phyloP scores from a whole-genome alignment of 1,284 basidiomycete species.

The Ganoderma lucidum region DNA sequence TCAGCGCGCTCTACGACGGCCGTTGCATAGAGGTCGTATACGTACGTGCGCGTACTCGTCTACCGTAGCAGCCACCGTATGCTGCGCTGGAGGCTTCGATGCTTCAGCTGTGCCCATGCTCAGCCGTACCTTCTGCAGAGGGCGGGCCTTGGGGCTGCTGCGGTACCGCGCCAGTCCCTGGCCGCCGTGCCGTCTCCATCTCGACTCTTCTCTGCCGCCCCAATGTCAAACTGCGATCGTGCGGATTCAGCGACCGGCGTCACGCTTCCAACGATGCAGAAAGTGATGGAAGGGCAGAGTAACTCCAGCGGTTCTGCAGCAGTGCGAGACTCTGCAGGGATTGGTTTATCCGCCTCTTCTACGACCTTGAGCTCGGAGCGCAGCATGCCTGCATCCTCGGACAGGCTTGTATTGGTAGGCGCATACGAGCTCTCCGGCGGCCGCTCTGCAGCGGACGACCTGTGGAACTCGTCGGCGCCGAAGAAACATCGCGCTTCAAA shows the following conservation, averaged over 20 bases:
- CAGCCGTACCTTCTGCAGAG: not conserved
- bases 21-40: not conserved
- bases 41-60: not conserved
- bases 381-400: too few species aligned
- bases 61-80: not conserved
- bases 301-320: not conserved
- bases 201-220: not conserved
- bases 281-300: too few species aligned
- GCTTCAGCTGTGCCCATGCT: not conserved
- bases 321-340: not conserved
- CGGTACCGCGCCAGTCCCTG: not conserved
- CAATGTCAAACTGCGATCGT: not conserved
- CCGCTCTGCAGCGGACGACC: not conserved
- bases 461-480: too few species aligned
- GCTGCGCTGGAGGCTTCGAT: not conserved
- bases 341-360: not conserved
- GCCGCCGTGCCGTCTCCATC: not conserved
- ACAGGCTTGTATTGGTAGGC: too few species aligned
- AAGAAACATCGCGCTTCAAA: too few species aligned
- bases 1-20: not conserved
- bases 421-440: too few species aligned
- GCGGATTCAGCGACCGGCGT: not conserved
- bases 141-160: not conserved
- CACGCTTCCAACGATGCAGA: too few species aligned
- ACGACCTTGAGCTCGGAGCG: too few species aligned